A percentile compares a stretch with the other conserved stretches of the same genome.
Conservation (phyloP, 176 grass and related monocot genomes). For the bread wheat (Triticum aestivum) region IWGSC_CS_RefSeq_v2.1 NC_057803.1:263785238-263785737, state of each 20-base stretch:
- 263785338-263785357: conserved; percentile 71
- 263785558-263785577: too few relatives aligned
- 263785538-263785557: background rate
- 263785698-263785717: too few relatives aligned
- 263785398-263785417: conserved; percentile 29
- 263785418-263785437: conserved; percentile 32
- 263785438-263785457: conserved; percentile 32
- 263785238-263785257: conserved; percentile 52
- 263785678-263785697: too few relatives aligned
- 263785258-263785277: conserved; percentile 74
- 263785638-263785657: too few relatives aligned
- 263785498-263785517: conserved; percentile 32
- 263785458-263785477: conserved; percentile 11
- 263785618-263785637: too few relatives aligned
- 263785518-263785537: conserved; percentile 30
- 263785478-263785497: conserved; percentile 20
- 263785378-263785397: conserved; percentile 32
- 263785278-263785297: conserved; percentile 99
- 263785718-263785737: too few relatives aligned
- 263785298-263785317: conserved; percentile 93
- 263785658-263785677: too few relatives aligned
- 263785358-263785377: conserved; percentile 59
- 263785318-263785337: conserved; percentile 90
- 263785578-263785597: too few relatives aligned
- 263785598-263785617: too few relatives aligned